Conservation (phyloP, 2,329 filamentous ascomycete genomes). For the Fusarium austroafricanum region DNA sequence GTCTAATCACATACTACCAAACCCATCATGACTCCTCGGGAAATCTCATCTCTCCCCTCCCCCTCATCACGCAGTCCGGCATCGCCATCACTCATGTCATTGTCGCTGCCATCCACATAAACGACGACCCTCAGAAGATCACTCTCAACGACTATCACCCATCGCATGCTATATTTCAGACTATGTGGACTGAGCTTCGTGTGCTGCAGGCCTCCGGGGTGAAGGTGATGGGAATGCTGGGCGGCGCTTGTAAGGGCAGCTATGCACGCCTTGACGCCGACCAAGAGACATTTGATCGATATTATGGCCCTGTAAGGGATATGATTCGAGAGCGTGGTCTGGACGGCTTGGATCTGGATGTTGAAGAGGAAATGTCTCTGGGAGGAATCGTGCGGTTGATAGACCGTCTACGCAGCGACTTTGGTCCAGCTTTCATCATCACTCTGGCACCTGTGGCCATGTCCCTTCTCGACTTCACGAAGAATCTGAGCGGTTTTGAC, state of each 20-base stretch:
- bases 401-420: slow-evolving; percentile 74
- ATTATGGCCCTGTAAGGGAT: slow-evolving; percentile 76
- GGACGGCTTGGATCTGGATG: slow-evolving; percentile 81
- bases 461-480: slow-evolving; percentile 66
- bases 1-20: slow-evolving; percentile 66
- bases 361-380: slow-evolving; percentile 81
- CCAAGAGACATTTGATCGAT: slow-evolving; percentile 73
- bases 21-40: slow-evolving; percentile 62
- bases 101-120: slow-evolving; percentile 87
- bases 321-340: slow-evolving; percentile 71
- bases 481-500: slow-evolving; percentile 82
- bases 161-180: slow-evolving; percentile 72
- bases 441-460: slow-evolving; percentile 86
- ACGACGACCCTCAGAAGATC: slow-evolving; percentile 72
- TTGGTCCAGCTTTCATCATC: slow-evolving; percentile 77
- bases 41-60: slow-evolving; percentile 64
- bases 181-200: slow-evolving; percentile 82
- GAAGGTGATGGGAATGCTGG: slow-evolving; percentile 87
- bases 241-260: slow-evolving; percentile 83
- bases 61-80: slow-evolving; percentile 60
- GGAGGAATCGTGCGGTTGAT: slow-evolving; percentile 74
- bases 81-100: slow-evolving; percentile 81
- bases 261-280: slow-evolving; percentile 69
- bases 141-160: slow-evolving; percentile 85
- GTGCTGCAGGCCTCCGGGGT: slow-evolving; percentile 78